phyloP scores from a whole-genome alignment of 257 asterid species.

The Nemophila menziesii region DNA sequence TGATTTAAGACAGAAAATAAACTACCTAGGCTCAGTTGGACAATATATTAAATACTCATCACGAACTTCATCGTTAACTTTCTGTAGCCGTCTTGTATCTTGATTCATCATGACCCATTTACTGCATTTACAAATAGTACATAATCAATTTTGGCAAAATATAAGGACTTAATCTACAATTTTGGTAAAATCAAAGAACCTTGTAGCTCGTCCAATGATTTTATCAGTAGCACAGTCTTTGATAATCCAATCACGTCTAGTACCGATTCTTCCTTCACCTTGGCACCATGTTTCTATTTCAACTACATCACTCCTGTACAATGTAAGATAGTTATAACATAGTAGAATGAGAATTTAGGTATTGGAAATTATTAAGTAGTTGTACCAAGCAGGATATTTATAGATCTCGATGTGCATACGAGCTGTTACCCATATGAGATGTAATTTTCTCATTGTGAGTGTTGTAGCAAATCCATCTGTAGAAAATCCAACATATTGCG shows the following conservation, averaged over 20 bases:
- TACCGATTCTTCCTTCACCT: constrained; percentile 79
- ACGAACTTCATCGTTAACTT: constrained; percentile 86
- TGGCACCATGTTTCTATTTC: constrained; percentile 99
- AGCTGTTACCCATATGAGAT: constrained; percentile 97
- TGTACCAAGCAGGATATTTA: constrained; percentile 91
- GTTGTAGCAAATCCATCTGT: constrained; percentile 96
- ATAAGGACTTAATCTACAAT: too few species aligned
- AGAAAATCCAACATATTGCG: constrained; percentile 85
- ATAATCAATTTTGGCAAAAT: not conserved
- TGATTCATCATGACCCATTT: constrained; percentile 99
- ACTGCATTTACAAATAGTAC: constrained; percentile 36
- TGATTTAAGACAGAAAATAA: not conserved
- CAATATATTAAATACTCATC: constrained; percentile 58
- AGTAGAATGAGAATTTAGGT: not conserved
- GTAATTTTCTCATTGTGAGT: constrained; percentile 63
- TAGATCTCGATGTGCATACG: constrained; percentile 97
- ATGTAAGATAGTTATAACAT: constrained; percentile 4
- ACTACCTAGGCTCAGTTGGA: constrained; percentile 67
- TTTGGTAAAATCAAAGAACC: too few species aligned
- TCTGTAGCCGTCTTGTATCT: constrained; percentile 87
- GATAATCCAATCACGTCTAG: constrained; percentile 92
- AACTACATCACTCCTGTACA: constrained; percentile 80
- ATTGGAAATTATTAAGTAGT: not conserved
- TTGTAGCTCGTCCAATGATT: constrained; percentile 94
- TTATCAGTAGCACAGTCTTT: constrained; percentile 66